Percentiles rank a stretch among this genome's conserved stretches.
phyloP scores from a whole-genome alignment of 805 yeast species.

The Yarrowia sp. region DNA sequence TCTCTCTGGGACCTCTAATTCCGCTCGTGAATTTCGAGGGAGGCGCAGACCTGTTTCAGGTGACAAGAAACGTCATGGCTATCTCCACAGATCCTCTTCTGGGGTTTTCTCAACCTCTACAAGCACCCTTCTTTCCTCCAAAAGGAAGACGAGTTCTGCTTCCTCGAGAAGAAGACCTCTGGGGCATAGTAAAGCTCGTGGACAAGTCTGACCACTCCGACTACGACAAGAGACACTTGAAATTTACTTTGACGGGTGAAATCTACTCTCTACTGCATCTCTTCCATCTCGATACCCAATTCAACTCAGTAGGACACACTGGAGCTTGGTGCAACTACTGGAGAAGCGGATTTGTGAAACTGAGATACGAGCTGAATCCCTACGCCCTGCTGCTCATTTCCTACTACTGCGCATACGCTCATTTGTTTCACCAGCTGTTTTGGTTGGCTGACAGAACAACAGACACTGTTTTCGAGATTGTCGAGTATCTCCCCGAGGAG shows the following conservation, averaged over 20 bases:
- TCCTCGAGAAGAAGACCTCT: background rate
- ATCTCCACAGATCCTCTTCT: background rate
- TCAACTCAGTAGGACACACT: background rate
- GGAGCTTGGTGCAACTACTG: background rate
- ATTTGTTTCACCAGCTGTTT: background rate
- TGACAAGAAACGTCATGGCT: background rate
- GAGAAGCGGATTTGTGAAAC: background rate
- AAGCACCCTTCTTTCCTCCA: background rate
- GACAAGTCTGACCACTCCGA: background rate
- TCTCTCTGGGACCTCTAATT: background rate
- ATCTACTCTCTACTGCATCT: conserved; percentile 1
- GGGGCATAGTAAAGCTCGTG: background rate
- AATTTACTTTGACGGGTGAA: background rate
- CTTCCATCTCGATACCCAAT: background rate
- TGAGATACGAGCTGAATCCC: background rate
- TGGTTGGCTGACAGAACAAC: background rate
- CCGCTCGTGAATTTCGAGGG: background rate
- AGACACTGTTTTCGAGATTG: background rate
- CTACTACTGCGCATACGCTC: background rate
- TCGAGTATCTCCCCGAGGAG: background rate
- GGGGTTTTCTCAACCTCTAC: background rate
- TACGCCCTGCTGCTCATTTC: background rate
- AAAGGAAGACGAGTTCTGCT: background rate
- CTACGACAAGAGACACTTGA: background rate
- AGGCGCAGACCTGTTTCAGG: background rate